Base-by-base conservation (phyloP, 192 early-diverging fungal species). In the Dispira parvispora region DNA sequence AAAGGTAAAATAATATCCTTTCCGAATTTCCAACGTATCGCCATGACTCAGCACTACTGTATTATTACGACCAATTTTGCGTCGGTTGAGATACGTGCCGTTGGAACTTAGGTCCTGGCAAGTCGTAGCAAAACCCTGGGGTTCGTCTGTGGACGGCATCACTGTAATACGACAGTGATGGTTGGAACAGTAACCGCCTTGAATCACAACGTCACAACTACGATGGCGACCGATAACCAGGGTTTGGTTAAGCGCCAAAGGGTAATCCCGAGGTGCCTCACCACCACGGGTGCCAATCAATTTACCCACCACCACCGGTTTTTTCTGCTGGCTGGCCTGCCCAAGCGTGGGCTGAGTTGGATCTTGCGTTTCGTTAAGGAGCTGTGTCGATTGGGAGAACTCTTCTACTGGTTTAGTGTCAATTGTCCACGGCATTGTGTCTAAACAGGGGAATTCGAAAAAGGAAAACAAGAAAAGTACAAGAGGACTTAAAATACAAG, bases 61-160 rank as follows among this genome's bases (percentile, higher is more conserved):
- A 12, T 76, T 73, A 46, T 65, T 66, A 54, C 73, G 79, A 43
- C 81, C 79, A 43, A 83, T 79, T 14, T 73, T 67, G 43, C 61
- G 65, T 54, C 77, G 65, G 62, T 83, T 83, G 74, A 52, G 21
- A 56, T 69, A 83, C 0, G 81, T 83, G 60, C 81, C 81, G 65
- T 83, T 80, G 52, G 77, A 73, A 61, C 81, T 83, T 62, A 73
- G 55, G 62, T 83, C 81, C 67, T 80, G 68, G 68, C 76, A 78
- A 11, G 67, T 47, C 5, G 73, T 58, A 46, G 70, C 47, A 53
- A 69, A 63, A 28, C 69, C 73, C 12, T 50, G 28, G 10, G 69
- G 61, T 26, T 68, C 76, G 18, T 62, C 61, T 62, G 72, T 69
- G n/a, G 68, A n/a, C 16, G 68, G 9, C 11, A 11, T 60, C 10